Percentiles rank a stretch among this genome's conserved stretches.
phyloP scores from a whole-genome alignment of 2,329 filamentous ascomycete genomes.

The Coccinonectria pachysandricola region DNA sequence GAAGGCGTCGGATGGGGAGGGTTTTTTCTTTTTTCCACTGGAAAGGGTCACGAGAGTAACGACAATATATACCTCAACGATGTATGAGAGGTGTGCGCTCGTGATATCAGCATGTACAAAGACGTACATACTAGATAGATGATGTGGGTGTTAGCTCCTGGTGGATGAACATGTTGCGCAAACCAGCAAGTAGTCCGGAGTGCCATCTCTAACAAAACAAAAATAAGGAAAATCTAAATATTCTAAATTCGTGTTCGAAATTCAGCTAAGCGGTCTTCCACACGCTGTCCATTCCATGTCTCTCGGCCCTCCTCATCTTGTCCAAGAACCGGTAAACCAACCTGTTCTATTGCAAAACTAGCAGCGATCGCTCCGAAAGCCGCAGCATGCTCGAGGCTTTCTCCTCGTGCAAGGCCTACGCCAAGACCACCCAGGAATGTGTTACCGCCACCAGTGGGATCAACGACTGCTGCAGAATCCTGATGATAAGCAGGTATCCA shows the following conservation, averaged over 20 bases:
- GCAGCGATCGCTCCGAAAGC: constrained; percentile 74
- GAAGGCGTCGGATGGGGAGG: too few species aligned
- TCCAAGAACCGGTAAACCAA: constrained; percentile 62
- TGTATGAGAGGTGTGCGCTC: too few species aligned
- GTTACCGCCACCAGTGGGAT: constrained; percentile 92
- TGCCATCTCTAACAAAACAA: too few species aligned
- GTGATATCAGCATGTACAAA: too few species aligned
- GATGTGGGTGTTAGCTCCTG: background rate
- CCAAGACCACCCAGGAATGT: constrained; percentile 62
- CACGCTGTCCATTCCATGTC: constrained; percentile 50
- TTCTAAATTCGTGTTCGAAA: constrained; percentile 38
- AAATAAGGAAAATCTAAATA: too few species aligned
- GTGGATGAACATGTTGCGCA: constrained; percentile 1
- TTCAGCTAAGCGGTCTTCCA: constrained; percentile 41
- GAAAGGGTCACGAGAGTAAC: constrained; percentile 1
- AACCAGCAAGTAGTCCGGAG: constrained; percentile 5
- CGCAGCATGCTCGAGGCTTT: constrained; percentile 57
- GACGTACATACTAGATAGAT: too few species aligned
- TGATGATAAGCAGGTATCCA: constrained; percentile 75
- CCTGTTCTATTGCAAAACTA: constrained; percentile 89
- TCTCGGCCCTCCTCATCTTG: constrained; percentile 36
- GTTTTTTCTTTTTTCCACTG: constrained; percentile 2
- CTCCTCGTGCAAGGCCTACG: constrained; percentile 49
- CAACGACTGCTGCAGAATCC: constrained; percentile 51
- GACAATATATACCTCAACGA: too few species aligned